Evolutionary conservation across 2,329 filamentous ascomycete genomes (phyloP).

Genomic region (Colletotrichum magnum): DNA sequence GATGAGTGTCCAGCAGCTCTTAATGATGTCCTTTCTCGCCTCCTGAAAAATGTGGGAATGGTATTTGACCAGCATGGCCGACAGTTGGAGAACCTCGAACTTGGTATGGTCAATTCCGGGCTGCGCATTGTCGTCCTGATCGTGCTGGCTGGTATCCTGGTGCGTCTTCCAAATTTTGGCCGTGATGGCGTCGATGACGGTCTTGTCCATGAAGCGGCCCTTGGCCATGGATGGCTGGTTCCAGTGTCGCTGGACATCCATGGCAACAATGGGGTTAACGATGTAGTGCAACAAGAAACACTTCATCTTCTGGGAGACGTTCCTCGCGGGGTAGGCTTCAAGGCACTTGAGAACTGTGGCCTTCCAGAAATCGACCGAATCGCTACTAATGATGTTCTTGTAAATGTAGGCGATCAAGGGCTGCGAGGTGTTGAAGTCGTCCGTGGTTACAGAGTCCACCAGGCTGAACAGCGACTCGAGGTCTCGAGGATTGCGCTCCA

Average conservation of each 20-base stretch:
- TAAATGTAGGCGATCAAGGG: slow-evolving; percentile 88
- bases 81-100: slow-evolving; percentile 96
- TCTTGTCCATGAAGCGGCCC: slow-evolving; percentile 84
- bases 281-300: slow-evolving; percentile 92
- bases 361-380: slow-evolving; percentile 89
- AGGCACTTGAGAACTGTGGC: slow-evolving; percentile 86
- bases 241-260: slow-evolving; percentile 93
- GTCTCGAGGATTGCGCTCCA: slow-evolving; percentile 81
- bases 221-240: slow-evolving; percentile 68
- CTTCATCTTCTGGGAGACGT: slow-evolving; percentile 89
- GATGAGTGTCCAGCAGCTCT: slow-evolving; percentile 99
- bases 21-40: slow-evolving; percentile 96
- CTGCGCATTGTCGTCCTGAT: slow-evolving; percentile 87
- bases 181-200: slow-evolving; percentile 90
- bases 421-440: slow-evolving; percentile 84
- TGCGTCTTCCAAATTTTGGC: slow-evolving; percentile 95
- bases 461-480: slow-evolving; percentile 88
- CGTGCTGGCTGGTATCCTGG: slow-evolving; percentile 84
- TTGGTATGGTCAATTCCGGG: slow-evolving; percentile 94
- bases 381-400: slow-evolving; percentile 83
- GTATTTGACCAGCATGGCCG: slow-evolving; percentile 95
- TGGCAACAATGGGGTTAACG: slow-evolving; percentile 95
- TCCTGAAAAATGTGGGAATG: slow-evolving; percentile 91
- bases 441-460: slow-evolving; percentile 85
- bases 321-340: slow-evolving; percentile 86